A percentile compares a stretch with the other conserved stretches of the same genome.
These are phyloP conservation scores for Trifolium subterraneum DNA, from an alignment of 306 rosid species.

Conservation along the genomic window DNA sequence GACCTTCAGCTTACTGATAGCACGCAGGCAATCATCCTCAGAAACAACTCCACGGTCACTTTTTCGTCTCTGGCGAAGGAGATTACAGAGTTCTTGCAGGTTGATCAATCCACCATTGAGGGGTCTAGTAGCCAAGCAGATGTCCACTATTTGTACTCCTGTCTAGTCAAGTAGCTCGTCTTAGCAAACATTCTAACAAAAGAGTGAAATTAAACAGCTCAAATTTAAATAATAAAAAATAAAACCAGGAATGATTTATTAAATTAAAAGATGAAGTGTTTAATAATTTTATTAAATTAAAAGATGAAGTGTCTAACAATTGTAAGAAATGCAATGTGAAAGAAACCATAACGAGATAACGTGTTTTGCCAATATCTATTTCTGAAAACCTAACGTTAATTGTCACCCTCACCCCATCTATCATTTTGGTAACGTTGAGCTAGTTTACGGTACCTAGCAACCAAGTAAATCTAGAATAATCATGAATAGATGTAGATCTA, in stretches of 20 bases:
- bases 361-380: slow-evolving; percentile 17
- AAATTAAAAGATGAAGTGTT: slow-evolving; percentile 17
- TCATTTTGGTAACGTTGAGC: too few relatives aligned
- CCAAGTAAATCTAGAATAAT: too few relatives aligned
- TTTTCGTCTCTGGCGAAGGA: slow-evolving; percentile 78
- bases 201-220: slow-evolving; percentile 27
- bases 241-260: not conserved
- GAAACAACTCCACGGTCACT: slow-evolving; percentile 86
- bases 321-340: slow-evolving; percentile 11
- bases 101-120: slow-evolving; percentile 93
- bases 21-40: slow-evolving; percentile 95
- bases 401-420: too few relatives aligned
- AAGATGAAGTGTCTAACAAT: slow-evolving; percentile 8
- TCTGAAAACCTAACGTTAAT: not conserved
- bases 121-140: slow-evolving; percentile 89
- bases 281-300: slow-evolving; percentile 4
- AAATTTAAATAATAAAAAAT: slow-evolving; percentile 13
- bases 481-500: too few relatives aligned
- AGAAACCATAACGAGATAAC: not conserved
- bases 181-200: slow-evolving; percentile 41
- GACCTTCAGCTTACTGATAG: slow-evolving; percentile 95
- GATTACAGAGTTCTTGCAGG: slow-evolving; percentile 80
- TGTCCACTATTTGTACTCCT: slow-evolving; percentile 96
- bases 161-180: slow-evolving; percentile 58
- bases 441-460: too few relatives aligned